These are phyloP conservation scores for Coelastrella sp. DNA, from an alignment of 139 green algal species.

Conservation along the genomic window DNA sequence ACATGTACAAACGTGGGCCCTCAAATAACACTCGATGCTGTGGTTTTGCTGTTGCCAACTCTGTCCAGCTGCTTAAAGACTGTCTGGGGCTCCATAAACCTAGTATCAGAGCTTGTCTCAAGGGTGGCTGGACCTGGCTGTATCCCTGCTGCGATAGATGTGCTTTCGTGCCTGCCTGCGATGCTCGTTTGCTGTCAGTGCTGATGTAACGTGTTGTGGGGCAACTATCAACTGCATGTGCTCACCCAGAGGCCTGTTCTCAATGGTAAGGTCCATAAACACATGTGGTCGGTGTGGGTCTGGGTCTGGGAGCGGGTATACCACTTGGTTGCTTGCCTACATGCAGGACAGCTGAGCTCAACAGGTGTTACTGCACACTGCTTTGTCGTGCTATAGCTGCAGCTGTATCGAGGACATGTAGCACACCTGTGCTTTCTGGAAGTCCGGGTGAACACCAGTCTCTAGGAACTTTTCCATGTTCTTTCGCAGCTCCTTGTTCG, in stretches of 20 bases:
- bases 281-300: slow-evolving; percentile 65
- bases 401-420: background rate
- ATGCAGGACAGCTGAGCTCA: background rate
- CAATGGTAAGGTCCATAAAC: slow-evolving; percentile 55
- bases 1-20: too few relatives aligned
- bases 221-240: too few relatives aligned
- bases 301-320: slow-evolving; percentile 60
- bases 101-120: too few relatives aligned
- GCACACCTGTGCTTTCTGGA: slow-evolving; percentile 48
- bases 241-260: background rate
- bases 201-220: too few relatives aligned
- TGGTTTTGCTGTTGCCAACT: too few relatives aligned
- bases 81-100: too few relatives aligned
- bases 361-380: background rate
- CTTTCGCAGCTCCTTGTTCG: slow-evolving; percentile 35
- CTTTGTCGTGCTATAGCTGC: background rate
- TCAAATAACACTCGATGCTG: too few relatives aligned
- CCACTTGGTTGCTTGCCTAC: background rate
- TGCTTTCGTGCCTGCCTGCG: too few relatives aligned
- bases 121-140: too few relatives aligned
- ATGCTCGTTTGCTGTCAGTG: too few relatives aligned
- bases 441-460: slow-evolving; percentile 58
- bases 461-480: slow-evolving; percentile 66
- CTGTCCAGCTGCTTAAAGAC: too few relatives aligned
- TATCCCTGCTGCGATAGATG: too few relatives aligned